phyloP scores from a whole-genome alignment of 768 basidiomycete species.

The Pleurotus ostreatus region DNA sequence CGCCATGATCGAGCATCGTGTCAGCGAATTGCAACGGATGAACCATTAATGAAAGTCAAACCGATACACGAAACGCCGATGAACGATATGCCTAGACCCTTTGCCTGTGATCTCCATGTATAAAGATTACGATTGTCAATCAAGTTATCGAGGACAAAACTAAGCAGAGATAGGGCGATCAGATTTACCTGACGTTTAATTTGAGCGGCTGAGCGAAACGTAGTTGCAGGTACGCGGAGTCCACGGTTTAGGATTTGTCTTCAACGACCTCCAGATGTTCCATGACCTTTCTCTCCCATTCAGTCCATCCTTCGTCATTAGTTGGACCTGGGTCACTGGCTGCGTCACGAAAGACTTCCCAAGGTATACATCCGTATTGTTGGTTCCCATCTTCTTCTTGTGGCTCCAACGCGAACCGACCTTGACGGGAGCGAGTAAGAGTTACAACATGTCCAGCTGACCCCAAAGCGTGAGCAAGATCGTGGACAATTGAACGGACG shows the following conservation, averaged over 20 bases:
- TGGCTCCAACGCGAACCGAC: slow-evolving; percentile 59
- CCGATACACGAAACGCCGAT: too few species aligned
- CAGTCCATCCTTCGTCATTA: slow-evolving; percentile 63
- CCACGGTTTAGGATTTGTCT: slow-evolving; percentile 8
- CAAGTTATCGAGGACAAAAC: background rate
- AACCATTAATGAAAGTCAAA: background rate
- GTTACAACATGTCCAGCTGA: slow-evolving; percentile 94
- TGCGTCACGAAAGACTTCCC: slow-evolving; percentile 70
- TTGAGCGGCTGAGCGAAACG: too few species aligned
- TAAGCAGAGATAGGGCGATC: background rate
- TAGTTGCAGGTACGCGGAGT: background rate
- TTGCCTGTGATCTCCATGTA: too few species aligned
- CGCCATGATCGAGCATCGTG: background rate
- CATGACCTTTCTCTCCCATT: slow-evolving; percentile 84
- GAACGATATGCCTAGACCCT: too few species aligned
- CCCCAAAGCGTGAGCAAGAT: slow-evolving; percentile 78
- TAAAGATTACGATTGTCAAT: too few species aligned
- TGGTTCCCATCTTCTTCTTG: slow-evolving; percentile 35
- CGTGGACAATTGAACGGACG: slow-evolving; percentile 93
- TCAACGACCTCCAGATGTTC: slow-evolving; percentile 60
- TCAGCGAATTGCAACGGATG: background rate
- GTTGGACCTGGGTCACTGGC: slow-evolving; percentile 45
- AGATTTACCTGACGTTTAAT: background rate
- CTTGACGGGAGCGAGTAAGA: slow-evolving; percentile 85
- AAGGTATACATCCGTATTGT: slow-evolving; percentile 55